Evolutionary conservation across 2,329 filamentous ascomycete species (phyloP), one percentile per base, ranked within the genome.

Genomic region (Fusarium tanahbumbuense): DNA sequence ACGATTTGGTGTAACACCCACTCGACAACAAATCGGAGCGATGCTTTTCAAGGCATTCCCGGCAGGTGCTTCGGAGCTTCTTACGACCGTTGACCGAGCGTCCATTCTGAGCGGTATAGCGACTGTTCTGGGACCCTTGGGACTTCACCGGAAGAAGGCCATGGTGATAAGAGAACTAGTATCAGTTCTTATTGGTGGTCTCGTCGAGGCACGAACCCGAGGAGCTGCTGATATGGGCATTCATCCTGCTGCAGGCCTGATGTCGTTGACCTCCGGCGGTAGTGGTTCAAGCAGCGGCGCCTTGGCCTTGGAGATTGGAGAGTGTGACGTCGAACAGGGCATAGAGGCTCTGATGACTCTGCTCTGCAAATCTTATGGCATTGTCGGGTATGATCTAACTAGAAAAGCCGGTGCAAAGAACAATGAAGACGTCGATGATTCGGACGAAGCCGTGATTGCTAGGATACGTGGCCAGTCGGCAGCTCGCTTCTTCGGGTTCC

Each of bases 191-290:
- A 93, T 97, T 55, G 91, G 91, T 34, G 94, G 93, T 5, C 85
- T 99, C 11, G 91, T 97, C 7, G 93, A 98, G 79, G 96, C 96
- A 18, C 88, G 96, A 41, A 98, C 97, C 48, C 87, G 95, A 49
- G 95, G 95, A 32, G 96, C 96, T 42, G 94, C 96, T n/a, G 96
- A 98, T 77, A 93, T 96, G 75, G 96, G 95, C 6, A 93, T 99
- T 37, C 95, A 98, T 80, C 96, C 96, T 42, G 95, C 95, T 20
- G 93, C 95, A 12, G 94, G 93, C 0, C 83, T 98, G 53, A 90
- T 93, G 27, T 90, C 91, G 15, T 82, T 96, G 30, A 91, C 89
- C 69, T 83, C 87, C 13, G 79, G 82, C 5, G 79, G 82, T 1
- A 83, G 81, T 60, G 83, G 84, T 2, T 84, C 84, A 44, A 79